Percentiles rank a stretch among this genome's conserved stretches.
Evolutionary conservation across 148 eudicot species (phyloP).

Genomic region (Dysphania ambrosioides): DNA sequence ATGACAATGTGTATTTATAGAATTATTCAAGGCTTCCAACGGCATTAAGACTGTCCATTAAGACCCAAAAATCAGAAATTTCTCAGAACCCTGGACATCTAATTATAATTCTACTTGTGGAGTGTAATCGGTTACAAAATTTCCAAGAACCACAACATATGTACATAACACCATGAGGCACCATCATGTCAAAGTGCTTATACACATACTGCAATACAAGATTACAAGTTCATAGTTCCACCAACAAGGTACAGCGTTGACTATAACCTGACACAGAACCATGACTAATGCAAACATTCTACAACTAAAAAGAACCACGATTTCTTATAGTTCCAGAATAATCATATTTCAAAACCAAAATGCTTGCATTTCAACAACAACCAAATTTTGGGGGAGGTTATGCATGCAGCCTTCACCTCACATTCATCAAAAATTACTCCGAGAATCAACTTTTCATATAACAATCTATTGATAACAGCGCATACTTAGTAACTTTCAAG

Average conservation of each 20-base stretch:
- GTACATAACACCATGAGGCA: background rate
- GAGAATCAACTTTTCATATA: background rate
- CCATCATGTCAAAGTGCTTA: background rate
- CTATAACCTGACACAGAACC: background rate
- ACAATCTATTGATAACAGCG: background rate
- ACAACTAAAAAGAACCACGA: background rate
- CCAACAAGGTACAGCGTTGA: background rate
- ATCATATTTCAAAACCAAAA: no score
- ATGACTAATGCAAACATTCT: background rate
- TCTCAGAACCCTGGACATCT: background rate
- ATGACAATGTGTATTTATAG: constrained; percentile 6
- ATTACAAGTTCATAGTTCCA: background rate
- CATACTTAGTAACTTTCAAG: background rate
- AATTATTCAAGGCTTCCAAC: background rate
- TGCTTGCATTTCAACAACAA: background rate
- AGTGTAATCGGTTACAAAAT: background rate
- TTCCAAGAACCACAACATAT: background rate
- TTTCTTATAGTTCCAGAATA: no score
- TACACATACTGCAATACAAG: background rate
- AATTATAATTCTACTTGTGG: background rate
- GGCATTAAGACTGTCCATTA: background rate
- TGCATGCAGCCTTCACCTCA: background rate
- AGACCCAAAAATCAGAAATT: background rate
- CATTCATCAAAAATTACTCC: background rate
- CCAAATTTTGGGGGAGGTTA: background rate